Percentiles rank a stretch among this genome's conserved stretches.
Evolutionary conservation across 2,329 filamentous ascomycete species (phyloP).

Genomic region (Harringtonia lauricola): DNA sequence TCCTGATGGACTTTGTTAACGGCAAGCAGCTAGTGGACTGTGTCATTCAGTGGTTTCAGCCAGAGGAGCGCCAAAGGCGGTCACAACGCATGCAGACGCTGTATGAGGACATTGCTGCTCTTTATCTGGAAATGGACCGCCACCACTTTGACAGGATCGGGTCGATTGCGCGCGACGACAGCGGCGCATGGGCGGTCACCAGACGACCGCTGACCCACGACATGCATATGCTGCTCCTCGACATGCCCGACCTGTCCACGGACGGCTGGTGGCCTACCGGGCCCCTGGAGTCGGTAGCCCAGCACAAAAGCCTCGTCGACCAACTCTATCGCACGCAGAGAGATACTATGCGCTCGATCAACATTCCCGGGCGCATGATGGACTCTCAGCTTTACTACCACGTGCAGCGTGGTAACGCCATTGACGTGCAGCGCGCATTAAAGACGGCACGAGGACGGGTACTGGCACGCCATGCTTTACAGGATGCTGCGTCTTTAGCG

Average conservation of each 20-base stretch:
- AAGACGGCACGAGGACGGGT: conserved; percentile 13
- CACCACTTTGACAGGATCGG: neutral
- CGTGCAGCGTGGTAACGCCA: neutral
- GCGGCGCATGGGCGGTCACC: neutral
- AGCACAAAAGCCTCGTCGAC: conserved; percentile 11
- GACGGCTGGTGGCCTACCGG: conserved; percentile 19
- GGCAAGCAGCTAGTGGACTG: neutral
- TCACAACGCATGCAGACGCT: neutral
- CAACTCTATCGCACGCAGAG: conserved; percentile 19
- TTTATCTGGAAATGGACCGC: neutral
- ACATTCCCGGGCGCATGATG: neutral
- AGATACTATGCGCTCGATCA: neutral
- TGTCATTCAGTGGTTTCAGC: neutral
- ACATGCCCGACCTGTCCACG: conserved; percentile 18
- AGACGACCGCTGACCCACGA: conserved; percentile 24
- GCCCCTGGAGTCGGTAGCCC: conserved; percentile 17
- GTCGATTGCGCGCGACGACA: neutral
- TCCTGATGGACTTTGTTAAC: conserved; percentile 1
- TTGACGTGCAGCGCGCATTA: conserved; percentile 17
- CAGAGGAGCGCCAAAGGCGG: neutral
- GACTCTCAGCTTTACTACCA: neutral
- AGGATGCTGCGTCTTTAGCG: conserved; percentile 20
- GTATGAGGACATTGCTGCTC: neutral
- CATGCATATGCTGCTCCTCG: conserved; percentile 25
- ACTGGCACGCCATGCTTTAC: conserved; percentile 22